Evolutionary conservation across 371 early-diverging fungal genomes (phyloP), one percentile per base, ranked within the genome.

Genomic region (Fennellomyces sp.): DNA sequence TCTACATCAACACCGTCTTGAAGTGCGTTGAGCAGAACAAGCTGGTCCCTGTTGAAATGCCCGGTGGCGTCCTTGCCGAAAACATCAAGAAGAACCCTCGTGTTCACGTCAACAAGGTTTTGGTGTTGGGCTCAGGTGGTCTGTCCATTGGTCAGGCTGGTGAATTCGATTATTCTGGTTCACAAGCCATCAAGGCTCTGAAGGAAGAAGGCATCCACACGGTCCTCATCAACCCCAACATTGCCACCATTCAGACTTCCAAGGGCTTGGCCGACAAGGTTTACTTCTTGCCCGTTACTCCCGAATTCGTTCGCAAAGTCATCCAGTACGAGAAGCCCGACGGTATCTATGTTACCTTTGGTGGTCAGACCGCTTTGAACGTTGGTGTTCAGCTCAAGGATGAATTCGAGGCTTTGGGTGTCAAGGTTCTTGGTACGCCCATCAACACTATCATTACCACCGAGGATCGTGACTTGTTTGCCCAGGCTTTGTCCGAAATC

Each of bases 161-260:
- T 65, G 97, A 97, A 84, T 97, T 97, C 63, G 97, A 97, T 69
- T 97, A 96, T 77, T 96, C 96, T 12, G 92, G 93, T 84, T 90
- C 92, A 11, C 93, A 97, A 81, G 97, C 97, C 23, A 97, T 97
- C 83, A 97, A 97, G 79, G 95, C 97, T 15, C 80, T 97, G 64
- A 88, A 89, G 66, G 96, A 97, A 69, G 92, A 93, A 39, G 86
- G 86, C 52, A 88, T 97, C 56, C 66, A 94, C 56, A 95, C 96
- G 0, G 85, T 97, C 29, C 82, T 97, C 30, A 88, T 96, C 64
- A 97, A 97, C 73, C 97, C 97, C 57, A 97, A 97, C 74, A 97
- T 97, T 70, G 97, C 97, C 25, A 97, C 97, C 12, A 93, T 96
- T 57, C 97, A 97, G 81, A 97, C 97, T n/a, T 91, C 91, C 36